Evolutionary conservation across 2,329 filamentous ascomycete species (phyloP).

Genomic region (Cytospora chrysosperma): DNA sequence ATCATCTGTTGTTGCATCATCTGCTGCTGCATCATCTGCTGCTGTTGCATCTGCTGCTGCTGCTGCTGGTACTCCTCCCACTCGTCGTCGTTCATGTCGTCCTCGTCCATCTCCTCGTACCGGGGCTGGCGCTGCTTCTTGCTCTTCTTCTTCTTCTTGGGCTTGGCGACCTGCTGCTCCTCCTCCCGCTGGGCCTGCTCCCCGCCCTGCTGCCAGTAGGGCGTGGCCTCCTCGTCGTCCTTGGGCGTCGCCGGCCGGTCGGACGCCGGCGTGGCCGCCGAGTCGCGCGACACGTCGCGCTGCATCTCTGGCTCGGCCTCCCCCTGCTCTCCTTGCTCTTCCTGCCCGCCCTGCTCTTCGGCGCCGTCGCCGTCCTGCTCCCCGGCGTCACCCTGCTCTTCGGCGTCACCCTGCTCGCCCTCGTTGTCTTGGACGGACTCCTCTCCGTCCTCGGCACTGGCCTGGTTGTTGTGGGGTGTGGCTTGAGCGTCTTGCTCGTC

Average conservation of each 20-base stretch:
- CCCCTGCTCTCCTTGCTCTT: constrained; percentile 27
- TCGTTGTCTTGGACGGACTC: constrained; percentile 8
- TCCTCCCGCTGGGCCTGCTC: constrained; percentile 28
- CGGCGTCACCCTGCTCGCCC: constrained; percentile 21
- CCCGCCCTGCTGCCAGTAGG: constrained; percentile 30
- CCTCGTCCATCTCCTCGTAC: constrained; percentile 20
- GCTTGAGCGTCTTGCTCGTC: constrained; percentile 2
- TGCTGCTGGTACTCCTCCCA: constrained; percentile 27
- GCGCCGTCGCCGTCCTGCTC: constrained; percentile 24
- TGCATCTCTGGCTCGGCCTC: constrained; percentile 59
- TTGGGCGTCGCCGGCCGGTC: constrained; percentile 35
- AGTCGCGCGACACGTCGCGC: constrained; percentile 63
- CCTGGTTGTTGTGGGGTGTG: constrained; percentile 15
- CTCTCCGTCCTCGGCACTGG: constrained; percentile 18
- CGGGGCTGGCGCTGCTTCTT: constrained; percentile 21
- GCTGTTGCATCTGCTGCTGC: constrained; percentile 27
- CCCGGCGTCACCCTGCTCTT: constrained; percentile 16
- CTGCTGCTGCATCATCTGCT: constrained; percentile 22
- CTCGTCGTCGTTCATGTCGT: constrained; percentile 26
- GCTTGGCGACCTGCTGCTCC: constrained; percentile 28
- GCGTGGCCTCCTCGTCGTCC: constrained; percentile 32
- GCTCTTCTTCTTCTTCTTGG: constrained; percentile 28
- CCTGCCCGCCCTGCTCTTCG: constrained; percentile 25
- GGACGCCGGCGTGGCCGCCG: constrained; percentile 35
- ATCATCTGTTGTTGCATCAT: constrained; percentile 30